Percentiles rank a stretch among this genome's conserved stretches.
phyloP scores from a whole-genome alignment of 345 rosid genomes.

The Heritiera littoralis region DNA sequence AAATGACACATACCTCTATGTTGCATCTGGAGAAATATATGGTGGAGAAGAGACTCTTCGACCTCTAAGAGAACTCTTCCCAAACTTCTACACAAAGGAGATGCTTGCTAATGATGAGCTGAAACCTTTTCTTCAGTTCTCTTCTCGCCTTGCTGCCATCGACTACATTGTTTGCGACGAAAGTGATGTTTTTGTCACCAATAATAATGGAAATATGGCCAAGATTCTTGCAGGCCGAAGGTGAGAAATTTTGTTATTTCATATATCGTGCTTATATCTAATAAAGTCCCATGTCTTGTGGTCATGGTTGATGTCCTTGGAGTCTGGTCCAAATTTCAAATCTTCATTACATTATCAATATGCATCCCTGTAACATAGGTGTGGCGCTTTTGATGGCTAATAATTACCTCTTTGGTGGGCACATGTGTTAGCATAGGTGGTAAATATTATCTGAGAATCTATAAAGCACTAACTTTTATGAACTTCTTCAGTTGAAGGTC shows the following conservation, averaged over 20 bases:
- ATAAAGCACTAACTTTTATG: not conserved
- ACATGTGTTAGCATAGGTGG: not conserved
- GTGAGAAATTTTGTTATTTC: conserved; percentile 41
- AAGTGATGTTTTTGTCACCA: conserved; percentile 92
- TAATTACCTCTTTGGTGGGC: not conserved
- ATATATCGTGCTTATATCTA: not conserved
- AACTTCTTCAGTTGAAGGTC: not conserved
- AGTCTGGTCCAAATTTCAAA: no score
- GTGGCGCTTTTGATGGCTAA: not conserved
- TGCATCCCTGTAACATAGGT: not conserved
- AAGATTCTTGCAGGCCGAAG: conserved; percentile 97
- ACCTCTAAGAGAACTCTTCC: conserved; percentile 86
- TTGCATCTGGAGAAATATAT: conserved; percentile 96
- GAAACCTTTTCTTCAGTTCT: conserved; percentile 66
- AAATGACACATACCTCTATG: conserved; percentile 78
- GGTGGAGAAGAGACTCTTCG: conserved; percentile 86
- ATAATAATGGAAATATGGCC: conserved; percentile 97
- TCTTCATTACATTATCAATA: not conserved
- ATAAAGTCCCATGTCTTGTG: not conserved
- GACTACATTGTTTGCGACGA: conserved; percentile 91
- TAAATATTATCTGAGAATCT: not conserved
- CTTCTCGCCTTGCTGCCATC: conserved; percentile 88
- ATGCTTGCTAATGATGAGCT: conserved; percentile 78
- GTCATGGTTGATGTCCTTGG: no score
- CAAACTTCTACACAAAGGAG: conserved; percentile 91